Evolutionary conservation across 2,329 filamentous ascomycete genomes (phyloP), one percentile per base, ranked within the genome.

Genomic region (Camillea tinctor): DNA sequence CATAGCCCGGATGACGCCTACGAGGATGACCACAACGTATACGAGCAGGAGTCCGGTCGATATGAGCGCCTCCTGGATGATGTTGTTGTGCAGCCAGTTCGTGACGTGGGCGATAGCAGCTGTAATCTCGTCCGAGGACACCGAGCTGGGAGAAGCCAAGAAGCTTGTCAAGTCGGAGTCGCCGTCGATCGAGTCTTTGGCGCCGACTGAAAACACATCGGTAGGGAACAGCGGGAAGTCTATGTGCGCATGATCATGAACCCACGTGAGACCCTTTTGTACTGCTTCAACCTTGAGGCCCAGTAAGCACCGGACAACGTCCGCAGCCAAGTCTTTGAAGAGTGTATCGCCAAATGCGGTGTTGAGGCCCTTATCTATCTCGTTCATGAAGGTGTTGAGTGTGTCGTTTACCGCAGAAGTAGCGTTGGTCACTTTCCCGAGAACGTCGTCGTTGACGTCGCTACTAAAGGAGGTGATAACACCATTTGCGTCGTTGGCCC

Each of bases 241-340:
- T 68, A 99, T 84, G 63, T 95, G 85, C 3, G 95, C 92, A 72
- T 98, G 80, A 66, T 98, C 89, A 69, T 91, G 86, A 11, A 97
- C 90, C 94, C 94, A 99, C 0, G 91, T 96, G n/a, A 98, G 82
- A 13, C 90, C 95, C 71, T 90, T 89, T 74, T 98, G 87, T 65
- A 99, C 86, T 21, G 88, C 85, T 66, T 91, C 87, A 64, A 98
- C 83, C 79, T 98, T 98, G 71, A 96, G 82, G 7, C 89, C 87
- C 65, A 98, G 86, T n/a, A 98, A 81, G 72, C 95, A 98, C 71
- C 91, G 85, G 64, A 97, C 83, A 36, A 97, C 86, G 50, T 91
- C 89, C 69, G 87, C 82, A 69, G 97, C 88, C 0, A 93, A 91
- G 24, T 88, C 85, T 65, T 92, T 84, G 50, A 97, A 87, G 50